These are phyloP conservation scores for Tuber microsphaerosporum DNA, from an alignment of 495 filamentous ascomycete species.

Conservation along the genomic window DNA sequence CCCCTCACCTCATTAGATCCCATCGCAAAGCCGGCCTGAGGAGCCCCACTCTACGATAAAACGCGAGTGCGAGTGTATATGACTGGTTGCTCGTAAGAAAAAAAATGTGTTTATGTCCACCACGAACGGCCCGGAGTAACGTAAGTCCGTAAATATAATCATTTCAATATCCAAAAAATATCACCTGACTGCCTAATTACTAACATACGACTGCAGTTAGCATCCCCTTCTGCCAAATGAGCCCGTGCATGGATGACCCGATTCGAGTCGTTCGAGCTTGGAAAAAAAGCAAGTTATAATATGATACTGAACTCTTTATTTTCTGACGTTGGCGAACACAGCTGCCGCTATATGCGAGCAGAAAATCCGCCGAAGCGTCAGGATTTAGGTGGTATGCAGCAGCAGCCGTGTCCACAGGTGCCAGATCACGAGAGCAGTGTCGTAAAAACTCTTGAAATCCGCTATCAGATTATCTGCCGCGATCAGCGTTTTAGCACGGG, in stretches of 20 bases:
- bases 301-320: not conserved
- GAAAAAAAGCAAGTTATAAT: not conserved
- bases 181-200: not conserved
- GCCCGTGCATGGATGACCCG: not conserved
- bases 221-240: not conserved
- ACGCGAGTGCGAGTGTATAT: not conserved
- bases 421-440: too few species aligned
- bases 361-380: too few species aligned
- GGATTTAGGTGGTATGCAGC: too few species aligned
- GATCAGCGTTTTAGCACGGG: too few species aligned
- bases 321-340: too few species aligned
- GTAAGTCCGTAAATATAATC: not conserved
- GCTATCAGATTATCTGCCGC: too few species aligned
- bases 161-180: not conserved
- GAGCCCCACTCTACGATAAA: too few species aligned
- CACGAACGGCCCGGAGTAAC: not conserved
- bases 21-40: not conserved
- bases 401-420: too few species aligned
- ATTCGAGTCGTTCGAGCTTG: not conserved
- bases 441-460: too few species aligned
- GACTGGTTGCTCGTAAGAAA: not conserved
- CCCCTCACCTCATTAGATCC: not conserved
- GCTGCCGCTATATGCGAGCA: too few species aligned
- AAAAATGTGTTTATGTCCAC: not conserved
- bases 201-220: not conserved